Evolutionary conservation across 495 filamentous ascomycete species (phyloP), one percentile per base, ranked within the genome.

Genomic region (Talaromyces proteolyticus): DNA sequence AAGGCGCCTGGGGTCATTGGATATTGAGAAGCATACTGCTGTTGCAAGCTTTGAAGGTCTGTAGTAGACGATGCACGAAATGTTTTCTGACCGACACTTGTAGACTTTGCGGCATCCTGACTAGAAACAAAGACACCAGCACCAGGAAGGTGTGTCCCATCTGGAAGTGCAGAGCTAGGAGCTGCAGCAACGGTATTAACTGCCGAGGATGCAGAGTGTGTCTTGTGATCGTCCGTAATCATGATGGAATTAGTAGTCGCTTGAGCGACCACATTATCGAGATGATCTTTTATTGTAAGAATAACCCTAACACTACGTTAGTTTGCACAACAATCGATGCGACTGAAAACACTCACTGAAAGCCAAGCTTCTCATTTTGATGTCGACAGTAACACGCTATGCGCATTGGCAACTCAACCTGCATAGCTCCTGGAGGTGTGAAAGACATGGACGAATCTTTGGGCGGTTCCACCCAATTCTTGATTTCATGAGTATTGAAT

Each of bases 201-300:
- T 11, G 67, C 55, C 38, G 38, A 49, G 6, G 25, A 34, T 49
- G 47, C 47, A n/a, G 47, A 20, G 51, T 87, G 84, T 3, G 89
- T 91, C 65, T 97, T 97, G 69, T 97, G 92, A 61, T 97, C 91
- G 64, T 97, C 92, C 1, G 92, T 96, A 57, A 97, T 96, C 76
- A 95, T 86, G 49, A 95, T 93, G 0, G 89, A 85, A 26, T 81
- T 79, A 4, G 89, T 90, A 21, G 95, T 84, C n/a, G 80, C 78
- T 58, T 97, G 92, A 17, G 90, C 86, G 44, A 96, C 65, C 18
- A 94, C 66, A 38, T 82, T 81, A 59, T 80, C 83, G 47, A 76
- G 58, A 53, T 84, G 77, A 69, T 95, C 88, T 58, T 91, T 94
- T 46, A 97, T 69, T 2, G 92, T 96, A 61, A 96, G 93, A 24